Evolutionary conservation across 1,139 yeast species (phyloP).

Genomic region (Meyerozyma athensensis): DNA sequence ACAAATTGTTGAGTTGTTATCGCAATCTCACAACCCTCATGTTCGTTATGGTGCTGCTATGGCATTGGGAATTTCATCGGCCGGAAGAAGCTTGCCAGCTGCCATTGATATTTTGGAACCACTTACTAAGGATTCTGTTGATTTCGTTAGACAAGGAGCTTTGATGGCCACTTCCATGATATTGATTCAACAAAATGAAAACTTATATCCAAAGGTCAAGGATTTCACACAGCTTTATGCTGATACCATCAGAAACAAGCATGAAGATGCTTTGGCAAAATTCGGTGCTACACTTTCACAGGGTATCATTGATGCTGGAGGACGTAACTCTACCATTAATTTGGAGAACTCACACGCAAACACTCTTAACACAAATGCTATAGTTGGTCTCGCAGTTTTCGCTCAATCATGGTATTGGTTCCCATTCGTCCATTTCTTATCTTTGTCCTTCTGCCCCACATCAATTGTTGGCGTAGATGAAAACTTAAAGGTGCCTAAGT

Average conservation of each 20-base stretch:
- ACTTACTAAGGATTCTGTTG: slow-evolving; percentile 88
- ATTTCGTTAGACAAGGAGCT: slow-evolving; percentile 97
- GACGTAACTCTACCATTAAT: slow-evolving; percentile 93
- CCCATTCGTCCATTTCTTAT: slow-evolving; percentile 90
- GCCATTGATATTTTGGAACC: slow-evolving; percentile 94
- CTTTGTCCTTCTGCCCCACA: slow-evolving; percentile 91
- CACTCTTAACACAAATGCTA: slow-evolving; percentile 83
- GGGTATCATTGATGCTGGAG: slow-evolving; percentile 98
- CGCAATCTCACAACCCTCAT: slow-evolving; percentile 96
- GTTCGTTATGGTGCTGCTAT: slow-evolving; percentile 98
- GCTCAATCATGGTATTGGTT: slow-evolving; percentile 98
- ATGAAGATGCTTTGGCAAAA: slow-evolving; percentile 94
- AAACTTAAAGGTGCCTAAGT: slow-evolving; percentile 83
- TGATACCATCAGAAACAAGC: slow-evolving; percentile 75
- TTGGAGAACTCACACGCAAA: slow-evolving; percentile 89
- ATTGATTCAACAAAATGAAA: slow-evolving; percentile 89
- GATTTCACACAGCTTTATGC: slow-evolving; percentile 72
- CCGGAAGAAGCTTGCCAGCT: slow-evolving; percentile 84
- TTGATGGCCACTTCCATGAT: slow-evolving; percentile 90
- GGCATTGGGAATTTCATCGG: slow-evolving; percentile 96
- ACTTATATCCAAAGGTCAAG: slow-evolving; percentile 73
- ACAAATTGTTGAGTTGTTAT: slow-evolving; percentile 84
- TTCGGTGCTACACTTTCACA: slow-evolving; percentile 97
- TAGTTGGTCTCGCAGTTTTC: slow-evolving; percentile 87
- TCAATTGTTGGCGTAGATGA: slow-evolving; percentile 81